Conservation (phyloP, 768 basidiomycete species). For the Tulasnella sp. region DNA sequence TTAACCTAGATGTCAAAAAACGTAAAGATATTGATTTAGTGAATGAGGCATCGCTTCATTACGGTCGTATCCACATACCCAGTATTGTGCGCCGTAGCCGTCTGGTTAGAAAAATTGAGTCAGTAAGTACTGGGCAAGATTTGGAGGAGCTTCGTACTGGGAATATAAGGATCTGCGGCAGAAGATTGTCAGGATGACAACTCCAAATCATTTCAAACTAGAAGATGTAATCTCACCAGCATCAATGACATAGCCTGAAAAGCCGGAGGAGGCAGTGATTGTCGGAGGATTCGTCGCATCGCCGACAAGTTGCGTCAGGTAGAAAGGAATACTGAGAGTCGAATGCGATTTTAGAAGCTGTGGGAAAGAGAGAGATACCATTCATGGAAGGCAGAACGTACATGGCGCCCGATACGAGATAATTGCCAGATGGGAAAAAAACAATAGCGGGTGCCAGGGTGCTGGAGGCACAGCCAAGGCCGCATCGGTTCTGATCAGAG, state of each 20-base stretch:
- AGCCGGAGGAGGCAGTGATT: conserved; percentile 49
- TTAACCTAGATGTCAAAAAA: conserved; percentile 16
- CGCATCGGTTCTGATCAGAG: conserved; percentile 50
- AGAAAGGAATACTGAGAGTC: background rate
- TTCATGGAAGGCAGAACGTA: background rate
- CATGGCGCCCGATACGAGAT: conserved; percentile 56
- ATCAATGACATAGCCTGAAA: conserved; percentile 66
- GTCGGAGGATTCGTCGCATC: conserved; percentile 35
- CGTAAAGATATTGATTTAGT: no score
- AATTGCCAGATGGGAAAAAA: conserved; percentile 55
- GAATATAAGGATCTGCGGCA: conserved; percentile 56
- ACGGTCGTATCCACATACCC: background rate
- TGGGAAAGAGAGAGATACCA: background rate
- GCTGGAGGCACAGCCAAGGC: conserved; percentile 32
- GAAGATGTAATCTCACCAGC: no score
- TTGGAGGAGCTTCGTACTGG: background rate
- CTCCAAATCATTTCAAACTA: no score
- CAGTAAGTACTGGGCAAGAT: background rate
- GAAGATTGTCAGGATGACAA: background rate
- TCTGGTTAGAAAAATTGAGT: background rate
- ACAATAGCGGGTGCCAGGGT: conserved; percentile 64
- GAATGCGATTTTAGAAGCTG: no score
- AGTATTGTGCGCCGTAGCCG: conserved; percentile 53
- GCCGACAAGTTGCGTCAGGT: conserved; percentile 5
- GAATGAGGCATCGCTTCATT: no score